Evolutionary conservation across 805 yeast genomes (phyloP).

Genomic region (Metschnikowia cubensis): DNA sequence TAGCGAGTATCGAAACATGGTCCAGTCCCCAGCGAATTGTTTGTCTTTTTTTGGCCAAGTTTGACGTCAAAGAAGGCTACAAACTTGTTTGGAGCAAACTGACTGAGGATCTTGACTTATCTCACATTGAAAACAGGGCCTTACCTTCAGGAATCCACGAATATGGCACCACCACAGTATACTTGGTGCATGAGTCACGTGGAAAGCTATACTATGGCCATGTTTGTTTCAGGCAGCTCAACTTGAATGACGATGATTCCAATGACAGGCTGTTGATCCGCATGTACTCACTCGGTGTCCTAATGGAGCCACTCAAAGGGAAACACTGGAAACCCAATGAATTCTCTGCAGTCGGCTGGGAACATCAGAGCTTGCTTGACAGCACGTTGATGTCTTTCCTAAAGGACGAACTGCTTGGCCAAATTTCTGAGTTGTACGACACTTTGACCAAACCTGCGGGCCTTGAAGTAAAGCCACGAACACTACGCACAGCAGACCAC

Average conservation of each 20-base stretch:
- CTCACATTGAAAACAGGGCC: slow-evolving; percentile 36
- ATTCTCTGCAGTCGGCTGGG: slow-evolving; percentile 41
- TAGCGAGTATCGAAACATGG: neutral
- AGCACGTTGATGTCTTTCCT: slow-evolving; percentile 24
- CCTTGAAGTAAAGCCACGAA: slow-evolving; percentile 9
- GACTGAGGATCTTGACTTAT: slow-evolving; percentile 13
- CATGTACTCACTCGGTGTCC: slow-evolving; percentile 63
- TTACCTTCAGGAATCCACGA: slow-evolving; percentile 43
- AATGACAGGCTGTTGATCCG: slow-evolving; percentile 37
- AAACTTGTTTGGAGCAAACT: slow-evolving; percentile 34
- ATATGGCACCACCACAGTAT: slow-evolving; percentile 24
- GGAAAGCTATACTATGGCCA: slow-evolving; percentile 32
- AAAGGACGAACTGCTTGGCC: slow-evolving; percentile 16
- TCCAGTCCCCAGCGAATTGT: slow-evolving; percentile 24
- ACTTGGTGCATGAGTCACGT: slow-evolving; percentile 26
- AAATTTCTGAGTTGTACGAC: slow-evolving; percentile 18
- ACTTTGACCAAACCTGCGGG: slow-evolving; percentile 18
- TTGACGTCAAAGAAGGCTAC: slow-evolving; percentile 35
- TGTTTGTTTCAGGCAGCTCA: slow-evolving; percentile 29
- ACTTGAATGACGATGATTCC: slow-evolving; percentile 10
- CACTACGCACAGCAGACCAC: slow-evolving; percentile 28
- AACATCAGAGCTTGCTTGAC: slow-evolving; percentile 35
- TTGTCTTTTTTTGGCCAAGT: slow-evolving; percentile 33
- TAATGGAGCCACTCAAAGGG: slow-evolving; percentile 42
- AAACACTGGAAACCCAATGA: slow-evolving; percentile 39